A percentile compares a stretch with the other conserved stretches of the same genome.
phyloP scores from a whole-genome alignment of 140 eudicot genomes.

The Erigeron philadelphicus region DNA sequence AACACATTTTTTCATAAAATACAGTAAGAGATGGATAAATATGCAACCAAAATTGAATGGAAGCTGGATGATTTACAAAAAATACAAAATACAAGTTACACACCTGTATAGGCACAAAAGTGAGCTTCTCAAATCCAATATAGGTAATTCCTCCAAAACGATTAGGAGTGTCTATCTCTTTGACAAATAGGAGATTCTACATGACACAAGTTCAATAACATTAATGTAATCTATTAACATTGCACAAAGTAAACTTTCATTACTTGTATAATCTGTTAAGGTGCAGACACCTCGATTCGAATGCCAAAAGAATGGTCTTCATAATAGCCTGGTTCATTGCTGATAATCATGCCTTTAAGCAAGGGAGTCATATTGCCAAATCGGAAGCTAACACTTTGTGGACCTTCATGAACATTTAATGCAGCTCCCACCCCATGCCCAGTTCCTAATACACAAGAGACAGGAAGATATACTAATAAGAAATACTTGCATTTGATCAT shows the following conservation, averaged over 20 bases:
- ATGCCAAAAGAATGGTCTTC: constrained; percentile 95
- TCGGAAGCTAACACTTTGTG: constrained; percentile 90
- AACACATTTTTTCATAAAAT: not conserved
- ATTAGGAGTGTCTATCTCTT: constrained; percentile 72
- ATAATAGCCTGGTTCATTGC: constrained; percentile 97
- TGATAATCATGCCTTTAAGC: constrained; percentile 84
- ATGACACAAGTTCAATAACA: constrained; percentile 10
- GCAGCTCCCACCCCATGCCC: constrained; percentile 99
- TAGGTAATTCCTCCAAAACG: constrained; percentile 82
- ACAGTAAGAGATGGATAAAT: constrained; percentile 1
- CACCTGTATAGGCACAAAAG: constrained; percentile 99
- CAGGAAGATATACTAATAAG: not conserved
- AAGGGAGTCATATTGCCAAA: constrained; percentile 86
- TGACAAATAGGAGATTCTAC: constrained; percentile 90
- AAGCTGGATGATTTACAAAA: not conserved
- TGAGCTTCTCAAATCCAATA: constrained; percentile 90
- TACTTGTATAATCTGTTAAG: not conserved
- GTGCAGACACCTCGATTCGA: constrained; percentile 67
- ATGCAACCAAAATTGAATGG: not conserved
- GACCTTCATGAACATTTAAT: constrained; percentile 97
- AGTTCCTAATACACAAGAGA: constrained; percentile 52
- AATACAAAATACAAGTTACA: constrained; percentile 4
- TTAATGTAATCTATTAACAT: constrained; percentile 12
- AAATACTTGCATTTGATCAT: not conserved
- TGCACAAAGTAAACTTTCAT: not conserved